Base-by-base conservation (phyloP, 345 rosid species). In the Turritis glabra region DNA sequence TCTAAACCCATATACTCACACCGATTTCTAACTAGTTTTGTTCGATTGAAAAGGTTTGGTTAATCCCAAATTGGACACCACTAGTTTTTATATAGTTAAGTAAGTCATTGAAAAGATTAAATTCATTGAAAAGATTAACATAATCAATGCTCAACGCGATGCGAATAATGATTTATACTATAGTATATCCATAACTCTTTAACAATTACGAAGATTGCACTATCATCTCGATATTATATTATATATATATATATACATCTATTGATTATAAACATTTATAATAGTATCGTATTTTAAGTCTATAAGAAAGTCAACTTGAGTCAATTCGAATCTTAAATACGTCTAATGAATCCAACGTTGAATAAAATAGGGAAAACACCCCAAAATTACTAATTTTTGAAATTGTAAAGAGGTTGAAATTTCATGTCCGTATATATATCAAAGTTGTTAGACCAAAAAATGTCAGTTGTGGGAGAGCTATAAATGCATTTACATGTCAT, bases 401-500 rank as follows among this genome's bases (percentile, higher is more conserved):
- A 56, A 56, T 33, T 74, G 30, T 54, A 43, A 54, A 22, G 21
- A 33, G 41, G 67, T 66, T 29, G 21, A 58, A 74, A 47, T 15
- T 56, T 57, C 23, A 58, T 58, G 53, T 53, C 73, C 53, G 11
- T 57, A 43, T 57, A 46, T 8, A 7, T 18, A 48, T 48, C 8
- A 38, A 19, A 58, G 62, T 48, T 67, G 73, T 43, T 68, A 41
- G 69, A 69, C 64, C 64, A 37, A 52, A 69, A 41, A 22, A 13
- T 53, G 70, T 43, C 57, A 62, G 61, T 76, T 62, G 48, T 53
- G 71, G 59, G 30, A 50, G 58, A 32, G 9, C 12, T 17, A 52
- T 53, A 68, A 68, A 68, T 68, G 72, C 72, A 68, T 53, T 23
- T 53, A 53, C 51, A 67, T 23, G 48, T 67, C 62, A 62, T 22